Evolutionary conservation across 768 basidiomycete genomes (phyloP).

Genomic region (Lentinula raphanica): DNA sequence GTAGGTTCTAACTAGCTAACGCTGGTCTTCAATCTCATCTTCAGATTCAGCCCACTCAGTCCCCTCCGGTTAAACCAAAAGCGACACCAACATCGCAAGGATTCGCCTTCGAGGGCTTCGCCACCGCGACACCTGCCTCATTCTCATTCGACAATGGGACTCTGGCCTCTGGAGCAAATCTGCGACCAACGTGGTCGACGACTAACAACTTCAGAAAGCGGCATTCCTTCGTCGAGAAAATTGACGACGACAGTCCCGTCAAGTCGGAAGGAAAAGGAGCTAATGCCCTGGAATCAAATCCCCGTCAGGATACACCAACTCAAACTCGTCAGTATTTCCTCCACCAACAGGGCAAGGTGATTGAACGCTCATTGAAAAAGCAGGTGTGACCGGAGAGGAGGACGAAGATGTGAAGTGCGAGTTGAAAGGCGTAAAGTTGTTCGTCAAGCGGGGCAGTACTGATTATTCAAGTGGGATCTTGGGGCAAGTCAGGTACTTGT

Average conservation of each 20-base stretch:
- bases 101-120: neutral
- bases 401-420: constrained; percentile 52
- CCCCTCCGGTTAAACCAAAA: neutral
- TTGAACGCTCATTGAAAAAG: neutral
- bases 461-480: constrained; percentile 56
- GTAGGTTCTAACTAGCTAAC: neutral
- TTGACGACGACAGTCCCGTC: neutral
- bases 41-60: neutral
- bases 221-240: neutral
- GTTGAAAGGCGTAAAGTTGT: constrained; percentile 58
- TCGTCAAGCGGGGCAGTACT: constrained; percentile 48
- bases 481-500: constrained; percentile 57
- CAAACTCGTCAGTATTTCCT: constrained; percentile 5
- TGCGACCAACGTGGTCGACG: constrained; percentile 4
- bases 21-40: neutral
- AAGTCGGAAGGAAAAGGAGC: neutral
- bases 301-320: neutral
- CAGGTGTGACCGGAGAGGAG: constrained; percentile 61
- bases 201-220: constrained; percentile 5
- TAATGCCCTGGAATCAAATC: neutral
- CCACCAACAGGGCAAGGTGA: neutral
- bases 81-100: neutral
- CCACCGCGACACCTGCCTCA: neutral
- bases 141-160: neutral
- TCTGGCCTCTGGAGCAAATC: constrained; percentile 1